Base-by-base conservation (phyloP, 2,329 filamentous ascomycete genomes). In the Sphaerulina musiva region DNA sequence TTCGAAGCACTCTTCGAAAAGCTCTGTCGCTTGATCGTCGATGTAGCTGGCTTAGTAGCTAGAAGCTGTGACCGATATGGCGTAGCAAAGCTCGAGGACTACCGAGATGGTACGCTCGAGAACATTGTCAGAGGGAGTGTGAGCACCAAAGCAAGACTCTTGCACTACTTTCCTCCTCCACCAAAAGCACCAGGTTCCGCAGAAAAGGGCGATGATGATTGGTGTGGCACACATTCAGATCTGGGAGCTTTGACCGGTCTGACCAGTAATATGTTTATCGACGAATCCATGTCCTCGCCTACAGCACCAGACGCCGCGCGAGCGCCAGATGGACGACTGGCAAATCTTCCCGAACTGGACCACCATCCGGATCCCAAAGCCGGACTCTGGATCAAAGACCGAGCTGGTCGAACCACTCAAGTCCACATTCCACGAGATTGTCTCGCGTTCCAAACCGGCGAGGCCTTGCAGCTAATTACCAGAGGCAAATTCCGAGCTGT, bases 241-340 rank as follows among this genome's bases (percentile, higher is more conserved):
- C 90, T 96, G 65, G 90, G 93, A 42, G 97, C 92, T 68, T 78
- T 98, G 32, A 98, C 93, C 0, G 92, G 91, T 11, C 78, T 98
- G 34, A 98, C 93, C 0, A 92, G 87, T 2, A 91, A 92, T 62
- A 95, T 97, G 90, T 97, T 95, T 70, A 80, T 97, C 58, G 89
- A 97, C 67, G 92, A 97, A 73, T 72, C 73, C 0, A 68, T 68
- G 8, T 64, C 74, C 29, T 57, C 68, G 5, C 56, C 54, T 6
- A 23, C 34, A 8, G 59, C 56, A 63, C 74, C 58, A 58, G 64
- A 45, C 12, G 34, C 46, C 10, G 32, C 48, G 11, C 39, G 48
- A 10, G 38, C 23, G 5, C 12, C 14, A 7, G 10, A 38, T 12
- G 53, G 38, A 1, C 38, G 51, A 6, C 36, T 56, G 2, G 32